Conservation (phyloP, 305 asterid species). For the Caryopteris hybrid region DNA sequence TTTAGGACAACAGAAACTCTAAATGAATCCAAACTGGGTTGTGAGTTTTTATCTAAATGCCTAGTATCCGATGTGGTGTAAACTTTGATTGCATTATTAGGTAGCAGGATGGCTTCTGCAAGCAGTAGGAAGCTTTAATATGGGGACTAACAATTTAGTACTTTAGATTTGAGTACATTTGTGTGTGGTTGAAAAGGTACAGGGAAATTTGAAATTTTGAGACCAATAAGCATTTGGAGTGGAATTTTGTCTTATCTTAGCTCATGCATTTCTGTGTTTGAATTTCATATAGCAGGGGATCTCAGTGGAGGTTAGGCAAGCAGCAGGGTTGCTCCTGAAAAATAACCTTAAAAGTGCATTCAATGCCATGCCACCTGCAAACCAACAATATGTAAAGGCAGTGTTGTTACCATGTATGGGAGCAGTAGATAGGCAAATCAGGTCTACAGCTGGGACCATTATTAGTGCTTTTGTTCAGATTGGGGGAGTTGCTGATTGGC, state of each 20-base stretch:
- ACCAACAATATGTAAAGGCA: conserved; percentile 69
- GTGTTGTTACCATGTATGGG: conserved; percentile 91
- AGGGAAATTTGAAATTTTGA: background rate
- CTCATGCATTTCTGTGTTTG: background rate
- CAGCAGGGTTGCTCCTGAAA: conserved; percentile 93
- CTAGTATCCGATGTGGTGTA: background rate
- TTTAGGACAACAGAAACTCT: background rate
- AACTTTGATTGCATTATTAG: background rate
- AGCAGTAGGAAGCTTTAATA: background rate
- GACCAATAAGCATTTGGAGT: background rate
- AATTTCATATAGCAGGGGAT: conserved; percentile 54
- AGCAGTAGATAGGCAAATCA: conserved; percentile 75
- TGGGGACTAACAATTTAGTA: background rate
- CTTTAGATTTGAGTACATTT: background rate
- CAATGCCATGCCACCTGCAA: conserved; percentile 56
- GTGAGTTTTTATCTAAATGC: background rate
- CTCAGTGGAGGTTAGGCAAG: conserved; percentile 89
- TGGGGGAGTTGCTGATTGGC: conserved; percentile 83
- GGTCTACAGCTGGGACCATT: conserved; percentile 94
- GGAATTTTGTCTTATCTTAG: background rate
- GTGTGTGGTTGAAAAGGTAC: conserved; percentile 1
- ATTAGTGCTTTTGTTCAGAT: conserved; percentile 86
- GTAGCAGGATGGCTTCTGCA: background rate
- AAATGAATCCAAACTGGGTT: background rate
- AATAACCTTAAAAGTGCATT: conserved; percentile 68